These are phyloP conservation scores for Mycena belliarum DNA, from an alignment of 768 basidiomycete genomes.

Conservation along the genomic window DNA sequence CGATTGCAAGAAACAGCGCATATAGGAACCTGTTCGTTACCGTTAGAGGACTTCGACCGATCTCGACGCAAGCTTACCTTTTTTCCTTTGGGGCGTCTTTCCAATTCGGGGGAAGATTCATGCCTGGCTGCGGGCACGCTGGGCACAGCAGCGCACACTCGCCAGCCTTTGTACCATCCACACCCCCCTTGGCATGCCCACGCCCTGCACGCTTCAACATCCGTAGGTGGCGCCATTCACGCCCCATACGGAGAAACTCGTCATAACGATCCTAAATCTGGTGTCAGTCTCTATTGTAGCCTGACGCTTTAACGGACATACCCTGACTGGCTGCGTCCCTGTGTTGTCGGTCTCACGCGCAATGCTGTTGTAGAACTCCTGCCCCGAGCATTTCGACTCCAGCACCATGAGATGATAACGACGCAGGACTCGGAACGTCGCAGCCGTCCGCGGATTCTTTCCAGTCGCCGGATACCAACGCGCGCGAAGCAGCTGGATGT, in stretches of 20 bases:
- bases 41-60: neutral
- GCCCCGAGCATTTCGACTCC: neutral
- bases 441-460: no score
- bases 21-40: no score
- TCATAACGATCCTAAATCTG: neutral
- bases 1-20: no score
- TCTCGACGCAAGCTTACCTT: neutral
- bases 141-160: no score
- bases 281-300: neutral
- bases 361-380: neutral
- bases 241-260: constrained; percentile 15
- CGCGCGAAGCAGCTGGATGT: no score
- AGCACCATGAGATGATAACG: no score
- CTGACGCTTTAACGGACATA: neutral
- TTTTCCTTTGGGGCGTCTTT: neutral
- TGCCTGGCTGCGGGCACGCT: constrained; percentile 28
- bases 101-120: constrained; percentile 24
- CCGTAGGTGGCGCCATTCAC: constrained; percentile 23
- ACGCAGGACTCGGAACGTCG: no score
- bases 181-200: neutral
- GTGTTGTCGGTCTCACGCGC: neutral
- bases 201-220: constrained; percentile 23
- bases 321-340: neutral
- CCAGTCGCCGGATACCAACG: no score
- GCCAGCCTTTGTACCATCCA: constrained; percentile 9